phyloP scores from a whole-genome alignment of 2,329 filamentous ascomycete genomes.

The Aspergillus tubingensis region DNA sequence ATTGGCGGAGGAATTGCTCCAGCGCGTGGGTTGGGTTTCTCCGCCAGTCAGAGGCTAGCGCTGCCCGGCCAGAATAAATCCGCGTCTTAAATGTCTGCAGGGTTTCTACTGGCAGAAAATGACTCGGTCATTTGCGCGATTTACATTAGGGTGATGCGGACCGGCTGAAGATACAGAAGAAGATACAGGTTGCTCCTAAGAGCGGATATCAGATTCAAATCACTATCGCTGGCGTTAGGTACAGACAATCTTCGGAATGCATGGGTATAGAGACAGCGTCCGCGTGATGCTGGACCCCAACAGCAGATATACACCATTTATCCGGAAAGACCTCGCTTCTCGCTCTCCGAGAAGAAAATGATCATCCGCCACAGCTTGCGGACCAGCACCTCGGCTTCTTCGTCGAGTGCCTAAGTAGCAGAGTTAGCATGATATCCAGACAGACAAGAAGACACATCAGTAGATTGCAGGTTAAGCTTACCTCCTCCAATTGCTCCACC shows the following conservation, averaged over 20 bases:
- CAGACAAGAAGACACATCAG: neutral
- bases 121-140: neutral
- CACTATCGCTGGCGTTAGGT: neutral
- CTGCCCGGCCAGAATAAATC: neutral
- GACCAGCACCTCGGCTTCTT: slow-evolving; percentile 89
- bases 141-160: neutral
- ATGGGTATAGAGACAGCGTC: neutral
- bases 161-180: neutral
- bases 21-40: slow-evolving; percentile 15
- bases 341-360: slow-evolving; percentile 94
- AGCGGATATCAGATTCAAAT: slow-evolving; percentile 13
- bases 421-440: slow-evolving; percentile 34
- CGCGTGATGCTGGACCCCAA: neutral
- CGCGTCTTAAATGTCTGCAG: neutral
- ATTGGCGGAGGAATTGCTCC: slow-evolving; percentile 31
- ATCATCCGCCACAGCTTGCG: slow-evolving; percentile 99
- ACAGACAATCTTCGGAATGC: neutral
- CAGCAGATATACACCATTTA: slow-evolving; percentile 37
- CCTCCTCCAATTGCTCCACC: slow-evolving; percentile 80
- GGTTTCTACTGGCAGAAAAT: neutral
- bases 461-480: slow-evolving; percentile 50
- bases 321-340: slow-evolving; percentile 80
- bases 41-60: slow-evolving; percentile 26
- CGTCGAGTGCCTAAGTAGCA: slow-evolving; percentile 71
- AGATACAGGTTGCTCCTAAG: neutral